Conservation (phyloP, 352 stramenopile species). For the Elongisporangium anandrum region DNA sequence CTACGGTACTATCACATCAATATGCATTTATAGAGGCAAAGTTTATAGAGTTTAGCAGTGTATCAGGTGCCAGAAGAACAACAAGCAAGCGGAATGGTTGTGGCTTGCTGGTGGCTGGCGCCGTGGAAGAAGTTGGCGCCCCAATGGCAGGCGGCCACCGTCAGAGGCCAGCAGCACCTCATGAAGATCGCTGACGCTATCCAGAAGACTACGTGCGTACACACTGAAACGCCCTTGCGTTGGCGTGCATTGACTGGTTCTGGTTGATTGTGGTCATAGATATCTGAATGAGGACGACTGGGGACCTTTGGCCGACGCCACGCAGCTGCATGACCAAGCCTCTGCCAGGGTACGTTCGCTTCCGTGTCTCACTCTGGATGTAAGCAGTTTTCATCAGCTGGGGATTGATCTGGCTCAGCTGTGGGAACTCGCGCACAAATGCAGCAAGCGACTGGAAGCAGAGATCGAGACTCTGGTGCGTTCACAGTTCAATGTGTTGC, state of each 20-base stretch:
- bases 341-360: constrained; percentile 35
- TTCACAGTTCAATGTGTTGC: neutral
- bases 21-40: neutral
- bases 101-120: constrained; percentile 58
- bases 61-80: neutral
- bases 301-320: constrained; percentile 45
- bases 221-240: neutral
- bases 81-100: neutral
- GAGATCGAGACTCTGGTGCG: constrained; percentile 48
- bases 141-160: constrained; percentile 51
- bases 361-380: neutral
- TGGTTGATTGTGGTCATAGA: constrained; percentile 12
- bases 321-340: constrained; percentile 39
- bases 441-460: constrained; percentile 42
- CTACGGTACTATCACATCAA: neutral
- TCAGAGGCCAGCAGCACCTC: constrained; percentile 54
- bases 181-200: constrained; percentile 60
- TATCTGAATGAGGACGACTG: constrained; percentile 67
- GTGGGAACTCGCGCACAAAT: constrained; percentile 70
- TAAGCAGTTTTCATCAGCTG: neutral
- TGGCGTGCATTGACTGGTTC: neutral
- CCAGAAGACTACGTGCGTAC: constrained; percentile 70
- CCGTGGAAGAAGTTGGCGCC: constrained; percentile 56
- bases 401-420: constrained; percentile 25
- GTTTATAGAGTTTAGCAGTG: neutral